Conservation (phyloP, 2,329 filamentous ascomycete genomes). For the Orbilia oligospora region DNA sequence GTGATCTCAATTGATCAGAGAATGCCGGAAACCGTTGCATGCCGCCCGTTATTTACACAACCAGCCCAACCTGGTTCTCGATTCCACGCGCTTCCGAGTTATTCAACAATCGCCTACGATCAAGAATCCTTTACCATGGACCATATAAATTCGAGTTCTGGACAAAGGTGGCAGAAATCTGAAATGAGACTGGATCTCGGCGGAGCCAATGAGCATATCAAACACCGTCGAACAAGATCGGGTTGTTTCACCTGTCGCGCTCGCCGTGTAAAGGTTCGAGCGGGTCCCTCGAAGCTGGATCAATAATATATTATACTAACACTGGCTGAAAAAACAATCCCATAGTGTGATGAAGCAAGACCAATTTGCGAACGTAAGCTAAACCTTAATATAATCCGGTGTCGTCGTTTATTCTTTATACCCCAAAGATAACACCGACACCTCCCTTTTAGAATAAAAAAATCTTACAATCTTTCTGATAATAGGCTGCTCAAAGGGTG, state of each 20-base stretch:
- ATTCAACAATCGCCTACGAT: slow-evolving; percentile 43
- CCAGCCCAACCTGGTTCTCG: slow-evolving; percentile 33
- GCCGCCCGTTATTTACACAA: slow-evolving; percentile 32
- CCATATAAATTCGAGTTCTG: slow-evolving; percentile 23
- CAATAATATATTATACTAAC: background rate
- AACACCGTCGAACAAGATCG: slow-evolving; percentile 92
- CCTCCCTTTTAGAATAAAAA: background rate
- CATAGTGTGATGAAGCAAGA: slow-evolving; percentile 87
- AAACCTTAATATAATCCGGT: background rate
- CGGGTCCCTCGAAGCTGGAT: background rate
- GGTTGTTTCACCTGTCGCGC: slow-evolving; percentile 94
- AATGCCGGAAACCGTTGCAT: slow-evolving; percentile 50
- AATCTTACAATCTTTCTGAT: background rate
- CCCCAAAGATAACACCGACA: background rate
- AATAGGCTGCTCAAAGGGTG: slow-evolving; percentile 89
- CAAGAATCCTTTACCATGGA: slow-evolving; percentile 46
- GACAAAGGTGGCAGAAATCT: slow-evolving; percentile 50
- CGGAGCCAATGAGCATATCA: slow-evolving; percentile 77
- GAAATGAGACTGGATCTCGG: slow-evolving; percentile 55
- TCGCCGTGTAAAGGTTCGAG: slow-evolving; percentile 82
- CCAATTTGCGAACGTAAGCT: slow-evolving; percentile 84
- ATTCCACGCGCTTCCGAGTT: slow-evolving; percentile 42
- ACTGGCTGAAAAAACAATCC: background rate
- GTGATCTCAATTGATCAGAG: background rate
- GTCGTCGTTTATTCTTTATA: background rate